Base-by-base conservation (phyloP, 352 stramenopile genomes). In the Pythium biforme region DNA sequence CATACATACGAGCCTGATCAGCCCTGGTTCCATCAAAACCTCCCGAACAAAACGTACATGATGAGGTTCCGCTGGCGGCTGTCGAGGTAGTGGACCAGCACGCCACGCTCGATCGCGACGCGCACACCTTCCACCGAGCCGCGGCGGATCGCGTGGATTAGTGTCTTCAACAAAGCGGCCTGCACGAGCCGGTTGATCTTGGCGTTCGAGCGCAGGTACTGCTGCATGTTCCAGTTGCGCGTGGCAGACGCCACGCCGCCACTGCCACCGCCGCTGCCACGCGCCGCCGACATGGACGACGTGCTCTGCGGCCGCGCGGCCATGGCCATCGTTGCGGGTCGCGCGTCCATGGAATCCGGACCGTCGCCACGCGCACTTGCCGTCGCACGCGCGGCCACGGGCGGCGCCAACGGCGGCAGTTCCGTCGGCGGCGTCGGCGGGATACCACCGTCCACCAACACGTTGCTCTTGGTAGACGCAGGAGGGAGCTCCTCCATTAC, bases 81-180 rank as follows among this genome's bases (percentile, higher is more conserved):
- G 70, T 95, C 86, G 33, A 93, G 63, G 66, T 93, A 92, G 23
- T 84, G 77, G 26, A 92, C 71, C 27, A 82, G 56, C 43, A 95
- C 86, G 27, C 84, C 81, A 45, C 86, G 84, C 57, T 95, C 86
- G 55, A 95, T 95, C 11, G 86, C 83, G 31, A 95, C 78, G 45
- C 87, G 88, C 27, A 94, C 84, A 11, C 86, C 86, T 51, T 95
- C 86, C 6, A 90, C 82, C 0, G 86, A 93, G 1, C 86, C 86
- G 25, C 71, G 72, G 6, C 84, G 83, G 54, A 95, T 83, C 12
- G 86, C 86, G 55, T 95, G 85, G 20, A 95, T 72, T 55, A 95
- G 67, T 40, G 85, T 94, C 69, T 95, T 91, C 37, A 95, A 74
- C 62, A 95, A 62, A 58, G 85, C 86, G 5, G 79, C 83, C 59